phyloP scores from a whole-genome alignment of 2,329 filamentous ascomycete species.

The Sporothrix humicola region DNA sequence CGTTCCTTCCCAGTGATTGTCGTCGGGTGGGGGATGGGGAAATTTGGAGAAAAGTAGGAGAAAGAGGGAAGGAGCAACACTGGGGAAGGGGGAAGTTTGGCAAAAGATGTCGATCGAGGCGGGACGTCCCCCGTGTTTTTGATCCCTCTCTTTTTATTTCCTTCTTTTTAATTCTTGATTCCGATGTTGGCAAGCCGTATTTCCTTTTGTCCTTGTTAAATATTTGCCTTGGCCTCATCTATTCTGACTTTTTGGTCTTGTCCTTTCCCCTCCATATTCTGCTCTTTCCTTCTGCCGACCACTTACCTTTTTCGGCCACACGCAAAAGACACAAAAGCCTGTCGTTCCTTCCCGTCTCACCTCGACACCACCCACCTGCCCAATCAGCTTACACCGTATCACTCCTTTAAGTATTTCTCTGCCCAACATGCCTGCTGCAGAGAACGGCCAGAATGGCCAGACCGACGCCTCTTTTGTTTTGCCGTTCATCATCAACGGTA shows the following conservation, averaged over 20 bases:
- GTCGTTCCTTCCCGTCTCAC: conserved; percentile 14
- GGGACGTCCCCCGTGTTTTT: background rate
- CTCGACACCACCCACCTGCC: background rate
- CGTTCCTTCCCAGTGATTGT: background rate
- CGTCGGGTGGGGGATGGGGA: background rate
- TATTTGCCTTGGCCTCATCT: no score
- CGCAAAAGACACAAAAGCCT: background rate
- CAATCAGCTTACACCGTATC: conserved; percentile 21
- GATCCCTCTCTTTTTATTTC: background rate
- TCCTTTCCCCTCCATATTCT: background rate
- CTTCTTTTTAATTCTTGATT: background rate
- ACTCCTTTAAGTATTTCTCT: no score
- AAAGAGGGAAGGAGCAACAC: background rate
- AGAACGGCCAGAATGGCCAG: background rate
- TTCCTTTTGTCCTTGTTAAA: no score
- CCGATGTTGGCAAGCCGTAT: no score
- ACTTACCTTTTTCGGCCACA: background rate
- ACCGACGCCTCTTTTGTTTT: background rate
- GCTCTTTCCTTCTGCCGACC: background rate
- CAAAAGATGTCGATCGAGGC: background rate
- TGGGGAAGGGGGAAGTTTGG: background rate
- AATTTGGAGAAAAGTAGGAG: background rate
- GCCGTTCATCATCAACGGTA: conserved; percentile 16
- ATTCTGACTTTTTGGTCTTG: background rate
- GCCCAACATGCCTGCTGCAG: background rate